A percentile compares a stretch with the other conserved stretches of the same genome.
phyloP scores from a whole-genome alignment of 805 yeast species.

The Zygoascus biomembranicola region DNA sequence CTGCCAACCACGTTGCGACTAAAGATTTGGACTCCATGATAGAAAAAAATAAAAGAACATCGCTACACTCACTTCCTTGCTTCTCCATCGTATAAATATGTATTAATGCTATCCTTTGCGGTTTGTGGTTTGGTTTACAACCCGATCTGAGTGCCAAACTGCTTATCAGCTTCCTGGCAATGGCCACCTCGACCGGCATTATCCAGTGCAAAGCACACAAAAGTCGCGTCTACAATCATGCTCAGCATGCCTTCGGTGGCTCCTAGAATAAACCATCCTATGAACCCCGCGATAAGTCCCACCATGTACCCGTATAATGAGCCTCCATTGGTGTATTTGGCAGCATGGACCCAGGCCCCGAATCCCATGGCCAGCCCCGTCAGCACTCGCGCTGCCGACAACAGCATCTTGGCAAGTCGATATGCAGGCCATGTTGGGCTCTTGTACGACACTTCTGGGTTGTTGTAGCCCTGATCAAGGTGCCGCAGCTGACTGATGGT shows the following conservation, averaged over 20 bases:
- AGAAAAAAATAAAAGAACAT: no score
- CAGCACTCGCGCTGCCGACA: constrained; percentile 30
- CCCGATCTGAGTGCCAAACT: constrained; percentile 5
- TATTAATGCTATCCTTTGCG: neutral
- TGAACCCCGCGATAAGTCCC: constrained; percentile 31
- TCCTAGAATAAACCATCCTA: constrained; percentile 37
- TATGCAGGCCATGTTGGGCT: constrained; percentile 27
- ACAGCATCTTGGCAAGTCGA: constrained; percentile 30
- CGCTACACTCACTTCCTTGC: no score
- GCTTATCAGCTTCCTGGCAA: constrained; percentile 26
- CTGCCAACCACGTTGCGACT: no score
- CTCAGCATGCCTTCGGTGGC: constrained; percentile 35
- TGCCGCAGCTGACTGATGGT: constrained; percentile 15
- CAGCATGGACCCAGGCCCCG: constrained; percentile 34
- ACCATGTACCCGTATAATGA: constrained; percentile 33
- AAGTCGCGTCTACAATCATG: constrained; percentile 29
- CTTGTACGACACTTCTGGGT: neutral
- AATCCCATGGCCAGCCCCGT: constrained; percentile 31
- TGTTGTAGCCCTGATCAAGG: neutral
- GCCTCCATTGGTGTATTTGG: constrained; percentile 26
- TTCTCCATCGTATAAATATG: no score
- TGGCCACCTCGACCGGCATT: constrained; percentile 21
- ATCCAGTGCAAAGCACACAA: constrained; percentile 31
- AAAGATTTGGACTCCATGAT: no score
- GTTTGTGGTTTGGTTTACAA: neutral